These are phyloP conservation scores for Globisporangium solare DNA, from an alignment of 352 stramenopile species.

Conservation along the genomic window DNA sequence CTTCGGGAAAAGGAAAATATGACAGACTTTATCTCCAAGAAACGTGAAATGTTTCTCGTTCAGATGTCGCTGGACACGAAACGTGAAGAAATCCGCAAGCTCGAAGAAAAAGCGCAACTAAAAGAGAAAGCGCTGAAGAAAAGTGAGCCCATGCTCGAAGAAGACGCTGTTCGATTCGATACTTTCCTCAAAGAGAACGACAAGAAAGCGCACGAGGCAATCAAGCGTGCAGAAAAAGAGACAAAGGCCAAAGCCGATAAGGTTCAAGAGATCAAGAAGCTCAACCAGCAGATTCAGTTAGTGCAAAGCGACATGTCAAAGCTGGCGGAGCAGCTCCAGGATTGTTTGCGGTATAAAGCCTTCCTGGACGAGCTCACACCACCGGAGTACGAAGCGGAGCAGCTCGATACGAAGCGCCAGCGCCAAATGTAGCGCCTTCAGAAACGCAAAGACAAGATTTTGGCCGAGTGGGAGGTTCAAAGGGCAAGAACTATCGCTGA, in stretches of 20 bases:
- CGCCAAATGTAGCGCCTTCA: conserved; percentile 58
- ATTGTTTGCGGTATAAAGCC: conserved; percentile 92
- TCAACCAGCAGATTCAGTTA: conserved; percentile 94
- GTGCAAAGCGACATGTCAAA: conserved; percentile 94
- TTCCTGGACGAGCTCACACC: conserved; percentile 92
- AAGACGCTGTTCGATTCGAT: conserved; percentile 94
- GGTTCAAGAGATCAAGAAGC: conserved; percentile 92
- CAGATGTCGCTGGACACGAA: conserved; percentile 96
- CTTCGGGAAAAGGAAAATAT: conserved; percentile 94
- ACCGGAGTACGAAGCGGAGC: conserved; percentile 79
- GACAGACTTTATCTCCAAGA: conserved; percentile 95
- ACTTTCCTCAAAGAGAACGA: conserved; percentile 98
- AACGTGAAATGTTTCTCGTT: conserved; percentile 96
- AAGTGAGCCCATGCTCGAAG: conserved; percentile 94
- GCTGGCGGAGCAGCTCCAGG: conserved; percentile 91
- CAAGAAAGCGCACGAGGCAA: conserved; percentile 95
- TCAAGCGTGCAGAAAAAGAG: conserved; percentile 92
- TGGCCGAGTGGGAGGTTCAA: conserved; percentile 65
- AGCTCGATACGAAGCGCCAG: conserved; percentile 67
- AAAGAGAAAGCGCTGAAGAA: conserved; percentile 95
- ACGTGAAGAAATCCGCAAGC: conserved; percentile 94
- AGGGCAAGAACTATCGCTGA: conserved; percentile 47
- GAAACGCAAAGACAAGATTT: conserved; percentile 64
- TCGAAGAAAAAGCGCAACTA: conserved; percentile 93
- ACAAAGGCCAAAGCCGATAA: conserved; percentile 94